Base-by-base conservation (phyloP, 169 alveolate species). In the Plasmodium gonderi region DNA sequence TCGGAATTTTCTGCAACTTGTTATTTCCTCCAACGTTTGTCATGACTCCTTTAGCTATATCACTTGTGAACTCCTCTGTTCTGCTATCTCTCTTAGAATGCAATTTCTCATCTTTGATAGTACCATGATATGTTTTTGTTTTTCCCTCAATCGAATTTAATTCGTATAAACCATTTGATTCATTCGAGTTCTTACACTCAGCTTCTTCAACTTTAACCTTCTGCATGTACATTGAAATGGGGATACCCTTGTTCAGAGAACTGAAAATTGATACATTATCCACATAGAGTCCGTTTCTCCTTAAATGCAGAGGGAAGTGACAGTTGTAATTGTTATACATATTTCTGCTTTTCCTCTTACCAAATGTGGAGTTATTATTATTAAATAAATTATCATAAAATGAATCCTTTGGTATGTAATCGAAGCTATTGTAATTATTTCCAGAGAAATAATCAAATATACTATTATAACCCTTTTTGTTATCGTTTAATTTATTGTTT, bases 281-380 rank as follows among this genome's bases (percentile, higher is more conserved):
- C 23, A 90, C 72, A 65, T 90, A 90, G 23, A 78, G 31, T 23
- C 94, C 94, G 23, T 90, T 90, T 90, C 94, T 90, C 80, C 94
- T 90, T 54, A 90, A 90, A 90, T 90, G 94, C n/a, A 90, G 69
- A 12, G 94, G 94, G 47, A 90, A 90, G 49, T 90, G 94, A 65
- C 94, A 90, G 31, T 90, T 90, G 54, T 90, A 90, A 40, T 90
- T 90, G 54, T 90, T 90, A 78, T 90, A 90, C 54, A 90, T 90
- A 51, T 89, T 65, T 47, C 51, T 90, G 29, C 38, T 49, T 33
- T 85, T 75, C 23, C 42, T 90, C 20, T 78, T 51, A 67, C 42
- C 64, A 83, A 9, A 8, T 65, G 31, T 47, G 17, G 44, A 1
- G 38, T 33, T 67, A 40, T 29, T 76, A 72, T 69, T 83, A 47